These are phyloP conservation scores for Candida silvatica DNA, from an alignment of 805 yeast genomes.

Conservation along the genomic window DNA sequence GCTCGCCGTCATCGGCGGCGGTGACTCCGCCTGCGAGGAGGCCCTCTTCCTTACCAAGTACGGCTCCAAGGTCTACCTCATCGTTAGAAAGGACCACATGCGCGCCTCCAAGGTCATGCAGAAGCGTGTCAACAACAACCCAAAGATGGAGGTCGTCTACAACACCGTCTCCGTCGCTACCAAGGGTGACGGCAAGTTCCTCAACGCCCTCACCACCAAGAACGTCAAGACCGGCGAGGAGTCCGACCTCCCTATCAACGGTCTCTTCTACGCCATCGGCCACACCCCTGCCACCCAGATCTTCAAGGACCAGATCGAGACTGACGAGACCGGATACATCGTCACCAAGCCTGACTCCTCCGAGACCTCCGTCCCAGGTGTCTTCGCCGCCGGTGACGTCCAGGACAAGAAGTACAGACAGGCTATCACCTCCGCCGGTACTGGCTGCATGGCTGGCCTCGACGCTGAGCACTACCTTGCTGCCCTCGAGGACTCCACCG, in stretches of 20 bases:
- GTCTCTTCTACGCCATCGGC: slow-evolving; percentile 96
- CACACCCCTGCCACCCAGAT: slow-evolving; percentile 91
- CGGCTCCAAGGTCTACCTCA: slow-evolving; percentile 89
- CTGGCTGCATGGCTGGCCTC: slow-evolving; percentile 99
- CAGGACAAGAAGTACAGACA: slow-evolving; percentile 97
- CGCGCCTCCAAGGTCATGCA: slow-evolving; percentile 98
- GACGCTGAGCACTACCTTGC: slow-evolving; percentile 83
- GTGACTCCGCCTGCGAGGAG: slow-evolving; percentile 99
- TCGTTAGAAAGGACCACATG: slow-evolving; percentile 89
- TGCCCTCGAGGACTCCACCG: slow-evolving; percentile 37
- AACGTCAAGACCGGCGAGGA: slow-evolving; percentile 66
- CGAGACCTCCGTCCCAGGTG: slow-evolving; percentile 77
- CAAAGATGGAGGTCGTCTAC: slow-evolving; percentile 85
- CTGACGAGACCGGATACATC: slow-evolving; percentile 85
- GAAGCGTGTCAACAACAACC: slow-evolving; percentile 76
- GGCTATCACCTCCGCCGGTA: slow-evolving; percentile 99
- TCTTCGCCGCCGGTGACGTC: slow-evolving; percentile 98
- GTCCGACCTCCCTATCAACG: slow-evolving; percentile 69
- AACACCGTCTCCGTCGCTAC: slow-evolving; percentile 82
- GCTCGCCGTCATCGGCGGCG: slow-evolving; percentile 97
- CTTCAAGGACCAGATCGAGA: slow-evolving; percentile 67
- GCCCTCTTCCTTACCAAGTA: slow-evolving; percentile 95
- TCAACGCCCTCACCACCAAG: slow-evolving; percentile 55
- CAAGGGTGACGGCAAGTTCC: slow-evolving; percentile 85
- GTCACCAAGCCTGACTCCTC: slow-evolving; percentile 87